phyloP scores from a whole-genome alignment of 78 protist species.

The Guillardia theta region DNA sequence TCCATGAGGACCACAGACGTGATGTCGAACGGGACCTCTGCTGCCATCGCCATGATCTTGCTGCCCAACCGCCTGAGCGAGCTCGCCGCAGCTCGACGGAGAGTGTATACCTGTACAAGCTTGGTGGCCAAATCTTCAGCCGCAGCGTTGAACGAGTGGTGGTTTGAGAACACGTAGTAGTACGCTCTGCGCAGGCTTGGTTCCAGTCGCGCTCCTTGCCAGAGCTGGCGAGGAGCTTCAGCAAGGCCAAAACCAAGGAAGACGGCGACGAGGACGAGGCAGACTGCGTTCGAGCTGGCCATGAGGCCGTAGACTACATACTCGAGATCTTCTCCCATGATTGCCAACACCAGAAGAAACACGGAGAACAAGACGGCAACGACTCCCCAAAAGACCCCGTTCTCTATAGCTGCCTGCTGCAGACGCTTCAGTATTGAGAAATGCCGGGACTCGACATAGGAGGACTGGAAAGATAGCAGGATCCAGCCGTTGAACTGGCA shows the following conservation, averaged over 20 bases:
- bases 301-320: too few species aligned
- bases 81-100: background rate
- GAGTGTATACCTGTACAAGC: background rate
- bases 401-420: background rate
- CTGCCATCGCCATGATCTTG: background rate
- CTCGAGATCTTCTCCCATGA: too few species aligned
- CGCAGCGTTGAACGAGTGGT: background rate
- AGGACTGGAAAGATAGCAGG: background rate
- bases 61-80: background rate
- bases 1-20: background rate
- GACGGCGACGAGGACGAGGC: background rate
- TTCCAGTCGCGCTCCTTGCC: background rate
- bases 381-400: background rate
- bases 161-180: background rate
- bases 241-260: background rate
- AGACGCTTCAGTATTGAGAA: background rate
- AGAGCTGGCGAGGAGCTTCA: background rate
- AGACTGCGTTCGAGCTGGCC: background rate
- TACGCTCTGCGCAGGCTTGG: background rate
- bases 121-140: background rate
- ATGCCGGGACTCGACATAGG: background rate
- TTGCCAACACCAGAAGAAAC: background rate
- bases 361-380: background rate
- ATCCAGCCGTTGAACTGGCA: constrained; percentile 24
- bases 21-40: background rate